Evolutionary conservation across 257 asterid species (phyloP), one percentile per base, ranked within the genome.

Genomic region (Solanum stenotomum): DNA sequence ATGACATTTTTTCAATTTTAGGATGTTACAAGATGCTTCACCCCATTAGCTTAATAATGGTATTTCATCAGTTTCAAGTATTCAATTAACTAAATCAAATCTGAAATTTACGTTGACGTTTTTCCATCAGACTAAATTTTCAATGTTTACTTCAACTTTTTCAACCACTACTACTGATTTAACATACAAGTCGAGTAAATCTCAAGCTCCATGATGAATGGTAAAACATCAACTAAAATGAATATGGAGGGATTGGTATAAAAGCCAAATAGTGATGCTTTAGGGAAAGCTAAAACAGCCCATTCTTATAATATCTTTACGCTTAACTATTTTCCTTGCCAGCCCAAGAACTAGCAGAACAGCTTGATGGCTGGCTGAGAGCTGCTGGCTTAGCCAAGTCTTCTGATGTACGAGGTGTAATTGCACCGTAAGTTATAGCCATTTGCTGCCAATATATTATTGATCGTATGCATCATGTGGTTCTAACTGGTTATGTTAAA

Each of bases 331-430:
- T 25, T 90, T 87, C 37, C 88, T 89, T 85, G 88, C 34, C 90
- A 97, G 99, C 99, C 38, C 91, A 86, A 75, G 91, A 91, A 86
- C 90, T 97, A 79, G 93, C 86, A 18, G 94, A 94, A 90, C 98
- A 97, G 91, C 98, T 97, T 31, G 99, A 96, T 65, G 98, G 94
- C 20, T 97, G 99, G 99, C 94, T 97, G 68, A 91, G 91, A 31
- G 93, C 89, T 44, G 87, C 95, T 33, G 98, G 98, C 25, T 84
- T 97, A 88, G 89, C 92, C 34, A 93, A 93, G 89, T 94, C 96
- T 59, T 91, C 97, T 1, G 95, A 96, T 88, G 95, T 96, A 86
- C 94, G 99, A 90, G 99, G 98, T 86, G 99, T 97, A 79, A 96
- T 97, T 94, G 99, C 99, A 42, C 99, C 99, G 99, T 97, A 93